Evolutionary conservation across 805 yeast species (phyloP).

Genomic region (Teunomyces aglyptinius): DNA sequence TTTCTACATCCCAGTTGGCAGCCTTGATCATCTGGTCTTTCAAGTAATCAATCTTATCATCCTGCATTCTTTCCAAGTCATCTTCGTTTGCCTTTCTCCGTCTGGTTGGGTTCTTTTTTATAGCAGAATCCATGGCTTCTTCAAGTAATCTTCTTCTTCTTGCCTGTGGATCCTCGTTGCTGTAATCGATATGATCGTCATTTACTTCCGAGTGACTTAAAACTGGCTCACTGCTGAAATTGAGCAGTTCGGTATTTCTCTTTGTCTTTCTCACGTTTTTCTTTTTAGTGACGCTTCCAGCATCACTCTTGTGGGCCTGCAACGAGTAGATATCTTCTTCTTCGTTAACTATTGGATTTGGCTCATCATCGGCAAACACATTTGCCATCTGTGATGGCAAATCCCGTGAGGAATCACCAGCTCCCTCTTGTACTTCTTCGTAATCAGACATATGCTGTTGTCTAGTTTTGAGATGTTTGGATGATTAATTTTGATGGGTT

Average conservation of each 20-base stretch:
- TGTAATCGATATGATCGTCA: conserved; percentile 13
- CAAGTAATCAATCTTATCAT: conserved; percentile 77
- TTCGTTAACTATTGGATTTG: conserved; percentile 8
- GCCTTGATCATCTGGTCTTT: conserved; percentile 89
- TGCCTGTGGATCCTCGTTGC: conserved; percentile 34
- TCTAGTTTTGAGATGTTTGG: background rate
- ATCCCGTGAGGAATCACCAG: conserved; percentile 1
- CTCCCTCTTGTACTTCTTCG: conserved; percentile 1
- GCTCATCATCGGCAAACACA: conserved; percentile 2
- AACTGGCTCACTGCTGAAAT: background rate
- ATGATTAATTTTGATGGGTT: conserved; percentile 2
- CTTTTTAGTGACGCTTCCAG: conserved; percentile 21
- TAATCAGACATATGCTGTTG: conserved; percentile 1
- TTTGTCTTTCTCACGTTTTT: conserved; percentile 26
- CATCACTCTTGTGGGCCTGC: conserved; percentile 20
- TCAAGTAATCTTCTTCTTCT: conserved; percentile 75
- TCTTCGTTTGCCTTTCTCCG: conserved; percentile 80
- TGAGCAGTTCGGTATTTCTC: conserved; percentile 10
- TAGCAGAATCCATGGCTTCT: conserved; percentile 72
- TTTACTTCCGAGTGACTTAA: conserved; percentile 7
- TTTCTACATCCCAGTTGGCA: conserved; percentile 70
- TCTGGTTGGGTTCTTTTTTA: conserved; percentile 59
- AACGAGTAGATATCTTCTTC: conserved; percentile 24
- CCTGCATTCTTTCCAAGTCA: conserved; percentile 93
- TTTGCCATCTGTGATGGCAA: background rate